phyloP scores from a whole-genome alignment of 805 yeast genomes.

The Dipodascopsis uninucleata region DNA sequence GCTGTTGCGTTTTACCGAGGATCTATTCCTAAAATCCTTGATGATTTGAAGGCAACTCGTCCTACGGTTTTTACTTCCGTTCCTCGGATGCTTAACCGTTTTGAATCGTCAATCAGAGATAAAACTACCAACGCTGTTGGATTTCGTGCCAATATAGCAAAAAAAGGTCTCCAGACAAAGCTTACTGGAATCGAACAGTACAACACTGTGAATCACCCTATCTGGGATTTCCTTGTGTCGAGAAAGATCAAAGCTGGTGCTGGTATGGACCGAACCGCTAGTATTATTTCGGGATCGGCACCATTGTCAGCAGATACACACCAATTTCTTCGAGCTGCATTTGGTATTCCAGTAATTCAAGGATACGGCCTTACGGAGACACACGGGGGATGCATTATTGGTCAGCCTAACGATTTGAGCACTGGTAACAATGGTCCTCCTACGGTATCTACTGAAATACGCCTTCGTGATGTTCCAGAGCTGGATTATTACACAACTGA shows the following conservation, averaged over 20 bases:
- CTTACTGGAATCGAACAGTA: conserved; percentile 37
- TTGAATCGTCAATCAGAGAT: conserved; percentile 58
- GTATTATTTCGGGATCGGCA: conserved; percentile 58
- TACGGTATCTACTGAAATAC: conserved; percentile 53
- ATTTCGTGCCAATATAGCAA: conserved; percentile 43
- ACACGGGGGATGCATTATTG: conserved; percentile 29
- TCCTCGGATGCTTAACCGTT: conserved; percentile 60
- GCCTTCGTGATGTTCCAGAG: conserved; percentile 61
- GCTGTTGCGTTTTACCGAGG: conserved; percentile 54
- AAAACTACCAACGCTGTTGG: conserved; percentile 45
- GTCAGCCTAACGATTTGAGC: conserved; percentile 43
- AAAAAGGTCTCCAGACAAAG: conserved; percentile 44
- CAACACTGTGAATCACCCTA: conserved; percentile 38
- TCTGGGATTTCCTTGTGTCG: conserved; percentile 41
- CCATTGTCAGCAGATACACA: conserved; percentile 64
- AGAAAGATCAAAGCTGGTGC: conserved; percentile 45
- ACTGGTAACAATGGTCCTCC: conserved; percentile 60
- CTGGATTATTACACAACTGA: conserved; percentile 49
- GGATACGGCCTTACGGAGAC: conserved; percentile 75
- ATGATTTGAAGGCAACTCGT: conserved; percentile 52
- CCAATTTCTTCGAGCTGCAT: conserved; percentile 56
- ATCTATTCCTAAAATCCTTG: conserved; percentile 50
- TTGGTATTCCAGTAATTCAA: conserved; percentile 54
- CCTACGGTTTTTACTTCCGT: conserved; percentile 57
- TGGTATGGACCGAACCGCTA: conserved; percentile 47